phyloP scores from a whole-genome alignment of 208 protist species.

The Trypanosoma scelopori region DNA sequence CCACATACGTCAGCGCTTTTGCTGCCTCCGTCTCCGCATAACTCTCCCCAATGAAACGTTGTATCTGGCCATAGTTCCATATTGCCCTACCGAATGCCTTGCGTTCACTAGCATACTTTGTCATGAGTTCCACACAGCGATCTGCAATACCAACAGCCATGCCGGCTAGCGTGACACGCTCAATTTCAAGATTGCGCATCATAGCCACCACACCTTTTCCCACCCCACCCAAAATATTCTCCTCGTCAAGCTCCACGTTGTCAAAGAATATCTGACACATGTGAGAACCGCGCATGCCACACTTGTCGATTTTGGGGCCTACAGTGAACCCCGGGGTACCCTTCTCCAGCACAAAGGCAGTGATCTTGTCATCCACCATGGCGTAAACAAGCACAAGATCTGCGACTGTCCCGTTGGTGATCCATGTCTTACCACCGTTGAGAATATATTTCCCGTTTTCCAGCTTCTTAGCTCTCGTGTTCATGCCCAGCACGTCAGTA shows the following conservation, averaged over 20 bases:
- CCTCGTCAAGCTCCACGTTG: slow-evolving; percentile 54
- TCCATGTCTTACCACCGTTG: slow-evolving; percentile 98
- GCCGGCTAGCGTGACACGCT: slow-evolving; percentile 70
- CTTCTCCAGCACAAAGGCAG: slow-evolving; percentile 61
- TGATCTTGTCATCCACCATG: slow-evolving; percentile 90
- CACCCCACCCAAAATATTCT: slow-evolving; percentile 68
- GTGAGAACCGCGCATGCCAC: slow-evolving; percentile 75
- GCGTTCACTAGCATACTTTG: slow-evolving; percentile 87
- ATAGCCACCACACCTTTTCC: slow-evolving; percentile 68
- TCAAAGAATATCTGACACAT: slow-evolving; percentile 84
- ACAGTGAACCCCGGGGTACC: slow-evolving; percentile 60
- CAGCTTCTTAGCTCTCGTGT: slow-evolving; percentile 78
- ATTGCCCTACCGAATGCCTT: slow-evolving; percentile 92
- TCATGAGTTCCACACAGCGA: slow-evolving; percentile 72
- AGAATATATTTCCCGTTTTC: slow-evolving; percentile 79
- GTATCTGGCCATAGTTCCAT: slow-evolving; percentile 93
- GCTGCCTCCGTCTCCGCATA: slow-evolving; percentile 87
- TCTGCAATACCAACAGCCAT: slow-evolving; percentile 87
- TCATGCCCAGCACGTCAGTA: slow-evolving; percentile 96
- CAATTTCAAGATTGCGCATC: slow-evolving; percentile 87
- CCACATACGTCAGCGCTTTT: slow-evolving; percentile 90
- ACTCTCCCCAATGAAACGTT: slow-evolving; percentile 95
- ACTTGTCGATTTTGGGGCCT: slow-evolving; percentile 78
- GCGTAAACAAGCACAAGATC: slow-evolving; percentile 96
- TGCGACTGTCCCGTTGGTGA: slow-evolving; percentile 96